Base-by-base conservation (phyloP, 78 protist genomes). In the Mastigamoeba balamuthi region DNA sequence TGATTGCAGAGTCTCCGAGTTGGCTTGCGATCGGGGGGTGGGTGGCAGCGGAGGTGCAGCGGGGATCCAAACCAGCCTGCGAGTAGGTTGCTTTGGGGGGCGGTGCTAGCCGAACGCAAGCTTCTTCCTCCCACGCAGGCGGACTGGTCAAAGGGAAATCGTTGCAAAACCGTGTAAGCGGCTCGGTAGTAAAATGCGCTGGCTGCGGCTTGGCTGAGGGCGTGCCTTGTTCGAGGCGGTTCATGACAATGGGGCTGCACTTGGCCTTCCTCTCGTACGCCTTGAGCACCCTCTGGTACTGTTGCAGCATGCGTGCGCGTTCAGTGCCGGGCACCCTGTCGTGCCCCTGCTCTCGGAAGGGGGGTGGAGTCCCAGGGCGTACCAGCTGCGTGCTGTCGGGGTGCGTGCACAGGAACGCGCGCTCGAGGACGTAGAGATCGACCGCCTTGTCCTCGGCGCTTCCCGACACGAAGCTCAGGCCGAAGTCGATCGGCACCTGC, bases 391-490 rank as follows among this genome's bases (percentile, higher is more conserved):
- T 91, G 6, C 91, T 76, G 8, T 74, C 53, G 43, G 94, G 94
- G 40, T 93, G 96, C 30, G 96, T 92, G 30, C 72, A n/a, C 8
- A 77, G 29, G 48, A 93, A 66, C 0, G 97, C 97, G 4, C 95
- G 66, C 77, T 93, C 96, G 7, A 92, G 77, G 8, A 93, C 97
- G 41, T 91, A 93, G n/a, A 93, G 76, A 52, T 93, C 97, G 6
- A 94, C 97, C 0, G 95, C 97, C 44, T 84, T 87, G 76, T 94
- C 97, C 64, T 94, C 97, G 0, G 52, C 81, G 39, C 35, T 27
- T 3, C 30, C 30, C 1, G 92, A 75, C 17, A 43, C 38, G 53
- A 33, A 80, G 0, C 77, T 38, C 1, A 94, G 74, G 6, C 97
- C 97, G 29, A 94, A 94, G 75, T 94, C 97, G n/a, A 94, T 92